phyloP scores from a whole-genome alignment of 805 yeast species.

The Yamadazyma endophytica region DNA sequence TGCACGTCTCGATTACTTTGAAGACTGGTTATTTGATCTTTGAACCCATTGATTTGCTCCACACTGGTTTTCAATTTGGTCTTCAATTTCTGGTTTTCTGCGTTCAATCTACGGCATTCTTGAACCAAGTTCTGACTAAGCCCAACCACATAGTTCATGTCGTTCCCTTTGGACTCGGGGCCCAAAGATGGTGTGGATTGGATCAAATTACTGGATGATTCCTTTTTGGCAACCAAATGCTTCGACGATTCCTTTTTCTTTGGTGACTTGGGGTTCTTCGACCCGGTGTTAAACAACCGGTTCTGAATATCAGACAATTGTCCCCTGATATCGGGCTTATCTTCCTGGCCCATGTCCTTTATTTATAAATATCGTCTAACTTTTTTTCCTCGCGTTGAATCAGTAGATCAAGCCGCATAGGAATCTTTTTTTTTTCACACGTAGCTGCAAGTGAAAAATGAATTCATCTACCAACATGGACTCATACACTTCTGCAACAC shows the following conservation, averaged over 20 bases:
- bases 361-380: too few relatives aligned
- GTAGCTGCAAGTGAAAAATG: too few relatives aligned
- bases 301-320: constrained; percentile 37
- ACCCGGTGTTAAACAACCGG: constrained; percentile 23
- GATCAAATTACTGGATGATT: constrained; percentile 2
- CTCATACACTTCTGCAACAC: too few relatives aligned
- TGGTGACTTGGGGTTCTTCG: constrained; percentile 11
- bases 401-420: too few relatives aligned
- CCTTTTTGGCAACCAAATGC: background rate
- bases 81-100: constrained; percentile 52
- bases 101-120: constrained; percentile 68
- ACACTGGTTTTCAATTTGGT: constrained; percentile 36
- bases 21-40: constrained; percentile 31
- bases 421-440: too few relatives aligned
- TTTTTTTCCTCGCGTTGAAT: too few relatives aligned
- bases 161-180: constrained; percentile 49
- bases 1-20: constrained; percentile 30
- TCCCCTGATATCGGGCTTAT: constrained; percentile 28
- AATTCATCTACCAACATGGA: too few relatives aligned
- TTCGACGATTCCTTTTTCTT: constrained; percentile 2
- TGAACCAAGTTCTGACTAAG: constrained; percentile 65
- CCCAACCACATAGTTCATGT: constrained; percentile 69
- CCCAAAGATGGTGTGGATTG: constrained; percentile 30
- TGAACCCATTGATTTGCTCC: constrained; percentile 38
- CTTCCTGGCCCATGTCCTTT: constrained; percentile 8